These are phyloP conservation scores for Metschnikowia rubicola DNA, from an alignment of 805 yeast genomes.

Conservation along the genomic window DNA sequence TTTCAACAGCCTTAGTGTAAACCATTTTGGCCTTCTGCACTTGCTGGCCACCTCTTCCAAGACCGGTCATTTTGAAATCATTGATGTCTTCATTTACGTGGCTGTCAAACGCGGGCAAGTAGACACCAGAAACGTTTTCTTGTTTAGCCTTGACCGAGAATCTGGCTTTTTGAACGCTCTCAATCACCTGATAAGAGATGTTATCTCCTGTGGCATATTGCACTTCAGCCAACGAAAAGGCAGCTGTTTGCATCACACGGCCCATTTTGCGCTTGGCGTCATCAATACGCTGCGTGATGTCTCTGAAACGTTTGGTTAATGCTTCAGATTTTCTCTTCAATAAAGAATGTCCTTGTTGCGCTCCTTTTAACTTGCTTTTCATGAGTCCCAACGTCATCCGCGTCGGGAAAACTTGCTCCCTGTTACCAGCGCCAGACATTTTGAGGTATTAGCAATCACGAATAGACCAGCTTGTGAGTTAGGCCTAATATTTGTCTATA, in stretches of 20 bases:
- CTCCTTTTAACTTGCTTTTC: conserved; percentile 96
- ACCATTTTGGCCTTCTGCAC: conserved; percentile 91
- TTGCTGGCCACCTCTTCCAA: conserved; percentile 98
- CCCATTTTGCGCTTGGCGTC: conserved; percentile 98
- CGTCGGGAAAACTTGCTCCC: conserved; percentile 96
- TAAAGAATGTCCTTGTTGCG: conserved; percentile 91
- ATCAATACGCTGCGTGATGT: conserved; percentile 89
- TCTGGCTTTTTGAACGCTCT: conserved; percentile 85
- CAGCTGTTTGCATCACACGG: conserved; percentile 96
- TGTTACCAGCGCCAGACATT: conserved; percentile 69
- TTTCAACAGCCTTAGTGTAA: conserved; percentile 94
- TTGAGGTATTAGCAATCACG: neutral
- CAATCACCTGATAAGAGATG: conserved; percentile 93
- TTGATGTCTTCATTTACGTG: conserved; percentile 79
- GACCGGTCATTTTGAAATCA: conserved; percentile 93
- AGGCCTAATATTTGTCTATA: neutral
- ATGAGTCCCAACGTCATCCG: conserved; percentile 94
- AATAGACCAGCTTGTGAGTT: neutral
- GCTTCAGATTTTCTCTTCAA: conserved; percentile 97
- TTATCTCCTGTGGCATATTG: conserved; percentile 97
- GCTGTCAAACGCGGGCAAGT: conserved; percentile 87
- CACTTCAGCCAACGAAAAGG: conserved; percentile 95
- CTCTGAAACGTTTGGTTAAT: conserved; percentile 91
- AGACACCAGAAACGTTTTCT: conserved; percentile 95
- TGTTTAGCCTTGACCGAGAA: conserved; percentile 88